A percentile compares a stretch with the other conserved stretches of the same genome.
Conservation (phyloP, 1,284 basidiomycete genomes). For the Fistulina hepatica region DNA sequence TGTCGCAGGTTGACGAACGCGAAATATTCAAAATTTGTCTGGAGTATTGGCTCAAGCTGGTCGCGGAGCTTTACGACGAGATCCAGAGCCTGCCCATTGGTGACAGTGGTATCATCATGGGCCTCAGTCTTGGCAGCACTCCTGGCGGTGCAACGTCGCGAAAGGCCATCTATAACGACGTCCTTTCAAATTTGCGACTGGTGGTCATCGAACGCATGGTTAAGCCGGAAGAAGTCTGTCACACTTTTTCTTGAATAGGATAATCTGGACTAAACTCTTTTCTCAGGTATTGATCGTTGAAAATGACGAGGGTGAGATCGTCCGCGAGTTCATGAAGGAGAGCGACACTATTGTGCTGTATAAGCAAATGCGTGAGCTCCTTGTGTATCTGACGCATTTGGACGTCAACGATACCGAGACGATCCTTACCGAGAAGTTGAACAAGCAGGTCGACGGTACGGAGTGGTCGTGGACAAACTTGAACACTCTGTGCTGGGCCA, state of each 20-base stretch:
- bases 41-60: conserved; percentile 99
- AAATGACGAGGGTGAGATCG: conserved; percentile 99
- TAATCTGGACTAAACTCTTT: conserved; percentile 9
- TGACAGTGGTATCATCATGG: conserved; percentile 90
- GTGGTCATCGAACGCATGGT: conserved; percentile 99
- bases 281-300: conserved; percentile 90
- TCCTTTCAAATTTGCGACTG: conserved; percentile 87
- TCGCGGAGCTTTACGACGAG: conserved; percentile 97
- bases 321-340: conserved; percentile 99
- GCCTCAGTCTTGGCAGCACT: conserved; percentile 73
- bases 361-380: conserved; percentile 97
- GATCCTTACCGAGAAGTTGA: conserved; percentile 93
- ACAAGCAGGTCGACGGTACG: conserved; percentile 93
- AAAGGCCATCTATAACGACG: conserved; percentile 93
- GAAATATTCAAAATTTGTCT: conserved; percentile 99
- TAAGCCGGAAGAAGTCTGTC: conserved; percentile 91
- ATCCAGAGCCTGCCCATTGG: conserved; percentile 87
- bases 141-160: conserved; percentile 66
- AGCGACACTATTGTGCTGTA: conserved; percentile 97
- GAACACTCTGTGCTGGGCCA: conserved; percentile 99
- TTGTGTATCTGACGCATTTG: conserved; percentile 95
- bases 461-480: conserved; percentile 99
- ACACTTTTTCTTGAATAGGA: conserved; percentile 2
- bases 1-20: conserved; percentile 96
- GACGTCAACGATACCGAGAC: conserved; percentile 95